Percentiles rank a stretch among this genome's conserved stretches.
These are phyloP conservation scores for Benincasa hispida DNA, from an alignment of 306 rosid genomes.

Conservation along the genomic window DNA sequence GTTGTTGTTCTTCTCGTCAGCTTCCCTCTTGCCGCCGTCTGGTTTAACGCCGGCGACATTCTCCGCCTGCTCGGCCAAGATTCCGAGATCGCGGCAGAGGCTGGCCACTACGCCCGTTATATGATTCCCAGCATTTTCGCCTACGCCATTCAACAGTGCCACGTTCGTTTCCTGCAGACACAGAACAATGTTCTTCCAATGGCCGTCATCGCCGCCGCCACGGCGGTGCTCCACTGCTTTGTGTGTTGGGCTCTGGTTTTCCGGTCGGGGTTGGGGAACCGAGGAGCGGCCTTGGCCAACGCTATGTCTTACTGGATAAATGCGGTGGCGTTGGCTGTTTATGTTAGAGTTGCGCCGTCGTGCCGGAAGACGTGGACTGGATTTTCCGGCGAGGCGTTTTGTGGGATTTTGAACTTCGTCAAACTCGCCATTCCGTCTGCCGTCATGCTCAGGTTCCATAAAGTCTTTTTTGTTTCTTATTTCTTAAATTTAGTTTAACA, in stretches of 20 bases:
- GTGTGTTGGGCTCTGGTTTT: conserved; percentile 25
- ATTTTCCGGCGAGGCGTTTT: conserved; percentile 26
- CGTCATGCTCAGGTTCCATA: conserved; percentile 22
- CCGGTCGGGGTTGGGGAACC: conserved; percentile 24
- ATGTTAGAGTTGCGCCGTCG: conserved; percentile 25
- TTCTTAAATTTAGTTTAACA: no score
- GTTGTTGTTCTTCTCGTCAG: conserved; percentile 24
- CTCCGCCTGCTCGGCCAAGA: conserved; percentile 30
- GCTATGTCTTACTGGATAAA: conserved; percentile 26
- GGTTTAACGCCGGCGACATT: conserved; percentile 32
- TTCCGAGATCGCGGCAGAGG: conserved; percentile 27
- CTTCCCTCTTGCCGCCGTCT: conserved; percentile 24
- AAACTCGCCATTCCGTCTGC: conserved; percentile 31
- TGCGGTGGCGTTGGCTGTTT: conserved; percentile 17
- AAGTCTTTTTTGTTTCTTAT: no score
- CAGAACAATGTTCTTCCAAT: conserved; percentile 27
- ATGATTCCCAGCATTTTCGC: conserved; percentile 28
- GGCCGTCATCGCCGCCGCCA: conserved; percentile 14
- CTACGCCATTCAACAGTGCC: conserved; percentile 19
- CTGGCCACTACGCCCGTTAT: conserved; percentile 26
- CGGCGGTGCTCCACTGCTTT: conserved; percentile 12
- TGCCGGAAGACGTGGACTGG: conserved; percentile 32
- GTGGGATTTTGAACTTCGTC: conserved; percentile 19
- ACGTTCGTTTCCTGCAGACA: conserved; percentile 22
- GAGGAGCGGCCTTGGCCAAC: conserved; percentile 30